phyloP scores from a whole-genome alignment of 139 green algal species.

The Chlorella sp. region DNA sequence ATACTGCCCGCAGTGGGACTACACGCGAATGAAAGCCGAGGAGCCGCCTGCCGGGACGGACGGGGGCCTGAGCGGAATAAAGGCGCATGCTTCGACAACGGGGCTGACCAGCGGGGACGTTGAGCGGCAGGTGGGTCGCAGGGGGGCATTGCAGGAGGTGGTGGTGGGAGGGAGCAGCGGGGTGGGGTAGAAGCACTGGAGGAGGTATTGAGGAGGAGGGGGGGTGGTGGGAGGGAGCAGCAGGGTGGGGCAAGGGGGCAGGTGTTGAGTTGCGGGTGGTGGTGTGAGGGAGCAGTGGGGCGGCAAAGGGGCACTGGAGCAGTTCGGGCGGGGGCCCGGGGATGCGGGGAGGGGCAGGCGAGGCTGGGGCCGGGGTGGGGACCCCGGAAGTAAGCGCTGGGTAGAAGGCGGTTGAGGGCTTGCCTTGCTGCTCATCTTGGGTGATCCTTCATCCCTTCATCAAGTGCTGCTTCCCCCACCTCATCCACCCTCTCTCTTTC shows the following conservation, averaged over 20 bases:
- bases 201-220: no score
- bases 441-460: no score
- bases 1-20: slow-evolving; percentile 22
- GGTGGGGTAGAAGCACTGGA: not conserved
- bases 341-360: not conserved
- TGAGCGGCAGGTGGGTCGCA: slow-evolving; percentile 15
- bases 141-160: not conserved
- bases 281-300: not conserved
- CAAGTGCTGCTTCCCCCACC: no score
- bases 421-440: no score
- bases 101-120: not conserved
- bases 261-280: not conserved
- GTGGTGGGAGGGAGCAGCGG: not conserved
- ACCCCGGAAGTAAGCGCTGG: no score
- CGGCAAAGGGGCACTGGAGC: not conserved
- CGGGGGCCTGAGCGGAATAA: not conserved
- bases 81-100: not conserved
- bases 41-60: not conserved
- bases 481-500: no score
- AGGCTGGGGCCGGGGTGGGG: no score
- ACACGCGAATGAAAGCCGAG: slow-evolving; percentile 9
- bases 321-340: no score
- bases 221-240: not conserved
- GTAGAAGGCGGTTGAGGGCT: no score
- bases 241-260: not conserved